These are phyloP conservation scores for Rosellinia necatrix DNA, from an alignment of 2,329 filamentous ascomycete genomes.

Conservation along the genomic window DNA sequence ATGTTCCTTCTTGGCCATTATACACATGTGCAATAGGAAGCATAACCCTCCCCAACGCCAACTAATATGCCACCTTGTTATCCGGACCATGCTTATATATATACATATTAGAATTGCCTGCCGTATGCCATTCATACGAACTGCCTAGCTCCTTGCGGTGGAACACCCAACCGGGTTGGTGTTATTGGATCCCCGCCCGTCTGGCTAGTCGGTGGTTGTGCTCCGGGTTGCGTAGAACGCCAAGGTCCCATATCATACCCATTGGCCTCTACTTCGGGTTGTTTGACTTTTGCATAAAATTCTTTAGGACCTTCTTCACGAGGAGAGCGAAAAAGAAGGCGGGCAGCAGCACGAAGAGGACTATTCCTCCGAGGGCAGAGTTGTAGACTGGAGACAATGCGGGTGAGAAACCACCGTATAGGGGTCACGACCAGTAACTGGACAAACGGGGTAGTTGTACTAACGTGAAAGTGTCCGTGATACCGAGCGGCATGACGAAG, in stretches of 20 bases:
- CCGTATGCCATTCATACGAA: constrained; percentile 7
- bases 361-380: constrained; percentile 53
- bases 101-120: neutral
- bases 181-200: constrained; percentile 8
- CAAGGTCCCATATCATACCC: constrained; percentile 40
- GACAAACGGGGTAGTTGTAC: constrained; percentile 31
- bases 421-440: neutral
- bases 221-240: constrained; percentile 9
- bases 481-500: constrained; percentile 55
- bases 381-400: constrained; percentile 54
- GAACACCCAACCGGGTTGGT: constrained; percentile 20
- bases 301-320: constrained; percentile 42
- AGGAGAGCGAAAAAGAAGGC: constrained; percentile 45
- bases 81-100: neutral
- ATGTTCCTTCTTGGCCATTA: neutral
- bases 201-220: neutral
- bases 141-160: constrained; percentile 16
- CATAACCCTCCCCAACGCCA: constrained; percentile 3
- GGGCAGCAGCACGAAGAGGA: constrained; percentile 51
- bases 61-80: neutral
- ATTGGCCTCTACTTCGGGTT: constrained; percentile 22
- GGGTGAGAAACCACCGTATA: constrained; percentile 59
- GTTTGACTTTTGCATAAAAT: constrained; percentile 38
- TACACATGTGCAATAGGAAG: neutral
- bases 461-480: constrained; percentile 62